Percentiles rank a stretch among this genome's conserved stretches.
Evolutionary conservation across 2,329 filamentous ascomycete species (phyloP).

Genomic region (Clonostachys chloroleuca): DNA sequence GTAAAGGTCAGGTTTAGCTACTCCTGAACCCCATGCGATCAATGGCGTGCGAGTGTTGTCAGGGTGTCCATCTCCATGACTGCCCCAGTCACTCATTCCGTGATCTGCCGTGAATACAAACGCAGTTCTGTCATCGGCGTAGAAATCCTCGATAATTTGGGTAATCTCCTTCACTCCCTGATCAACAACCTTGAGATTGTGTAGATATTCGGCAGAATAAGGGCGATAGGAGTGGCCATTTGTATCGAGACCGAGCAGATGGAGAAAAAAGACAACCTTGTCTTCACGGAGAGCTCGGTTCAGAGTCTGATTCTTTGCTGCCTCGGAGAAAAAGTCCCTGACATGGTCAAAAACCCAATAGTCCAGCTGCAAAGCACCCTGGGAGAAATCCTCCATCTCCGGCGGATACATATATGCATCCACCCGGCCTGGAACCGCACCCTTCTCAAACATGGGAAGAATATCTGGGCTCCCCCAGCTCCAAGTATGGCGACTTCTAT

Average conservation of each 20-base stretch:
- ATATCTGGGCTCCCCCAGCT: constrained; percentile 99
- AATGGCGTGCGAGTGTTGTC: constrained; percentile 94
- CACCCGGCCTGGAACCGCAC: constrained; percentile 82
- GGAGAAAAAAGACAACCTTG: constrained; percentile 91
- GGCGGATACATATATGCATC: constrained; percentile 81
- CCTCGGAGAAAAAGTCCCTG: constrained; percentile 78
- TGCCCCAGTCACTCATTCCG: constrained; percentile 99
- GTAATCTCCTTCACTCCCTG: constrained; percentile 82
- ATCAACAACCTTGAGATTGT: constrained; percentile 94
- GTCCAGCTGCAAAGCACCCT: constrained; percentile 76
- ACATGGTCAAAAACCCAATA: constrained; percentile 96
- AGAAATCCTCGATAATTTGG: constrained; percentile 79
- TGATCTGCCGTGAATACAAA: constrained; percentile 98
- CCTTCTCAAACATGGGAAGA: constrained; percentile 91
- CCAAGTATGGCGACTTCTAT: constrained; percentile 94
- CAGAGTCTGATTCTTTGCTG: constrained; percentile 72
- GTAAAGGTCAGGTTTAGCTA: constrained; percentile 66
- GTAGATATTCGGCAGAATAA: constrained; percentile 91
- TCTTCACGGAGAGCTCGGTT: constrained; percentile 71
- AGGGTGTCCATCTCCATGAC: constrained; percentile 94
- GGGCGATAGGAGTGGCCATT: constrained; percentile 82
- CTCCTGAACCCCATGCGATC: constrained; percentile 88
- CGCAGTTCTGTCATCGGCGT: constrained; percentile 77
- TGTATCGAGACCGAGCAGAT: constrained; percentile 88
- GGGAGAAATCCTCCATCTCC: constrained; percentile 87